Base-by-base conservation (phyloP, 2,329 filamentous ascomycete genomes). In the Aureobasidium sp. region DNA sequence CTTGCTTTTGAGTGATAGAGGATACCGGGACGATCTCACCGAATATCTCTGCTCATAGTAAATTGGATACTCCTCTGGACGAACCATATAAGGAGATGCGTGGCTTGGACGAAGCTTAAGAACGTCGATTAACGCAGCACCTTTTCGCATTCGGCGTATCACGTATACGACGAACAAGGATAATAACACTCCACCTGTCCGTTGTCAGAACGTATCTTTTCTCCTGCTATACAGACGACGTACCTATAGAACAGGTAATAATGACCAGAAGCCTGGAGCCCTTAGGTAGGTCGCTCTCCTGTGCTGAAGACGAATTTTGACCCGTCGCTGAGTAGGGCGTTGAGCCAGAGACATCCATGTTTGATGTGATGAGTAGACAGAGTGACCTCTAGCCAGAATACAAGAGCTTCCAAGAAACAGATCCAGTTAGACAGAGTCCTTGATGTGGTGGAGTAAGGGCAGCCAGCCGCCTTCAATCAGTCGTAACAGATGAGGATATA, bases 41-140 rank as follows among this genome's bases (percentile, higher is more conserved):
- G 64, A 65, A 46, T 62, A 65, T n/a, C 64, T 61, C 62, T 64
- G 62, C 27, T 63, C 63, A n/a, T 41, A 59, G 43, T 64, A 61
- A 20, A 65, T 65, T 9, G 51, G 50, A 41, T 50, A 47, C 39
- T 62, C 55, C 26, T 62, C 20, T 4, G 48, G 29, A 37, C 37
- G 59, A 39, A 29, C 59, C 51, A 56, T 63, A 17, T 48, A 61
- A 20, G 29, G 52, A 24, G 15, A 39, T 6, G 44, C 36, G 46
- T 51, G 39, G 32, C 62, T 29, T 8, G 39, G 53, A 36, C 36
- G 62, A n/a, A 65, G 55, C 47, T 64, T 65, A 43, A 65, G 63
- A 12, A 65, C 50, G 34, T 65, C 62, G 37, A 55, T 50, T 37
- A 65, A 39, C 7, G 63, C 55, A 29, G 57, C 62, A 41, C 64